phyloP scores from a whole-genome alignment of 768 basidiomycete species.

The Filobasidium wieringae region DNA sequence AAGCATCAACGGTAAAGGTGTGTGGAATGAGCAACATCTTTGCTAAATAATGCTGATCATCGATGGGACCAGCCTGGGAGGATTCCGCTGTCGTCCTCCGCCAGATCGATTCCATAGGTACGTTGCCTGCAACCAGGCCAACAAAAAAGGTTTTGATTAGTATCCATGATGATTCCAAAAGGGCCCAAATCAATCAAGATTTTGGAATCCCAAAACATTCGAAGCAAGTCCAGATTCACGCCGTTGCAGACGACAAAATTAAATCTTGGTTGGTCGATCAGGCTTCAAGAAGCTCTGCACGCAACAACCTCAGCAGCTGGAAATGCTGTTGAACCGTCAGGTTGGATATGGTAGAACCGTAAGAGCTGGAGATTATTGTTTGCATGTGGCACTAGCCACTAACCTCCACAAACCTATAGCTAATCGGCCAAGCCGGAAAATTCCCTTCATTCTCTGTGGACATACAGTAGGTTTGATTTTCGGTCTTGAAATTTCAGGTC shows the following conservation, averaged over 20 bases:
- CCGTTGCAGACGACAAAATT: not conserved
- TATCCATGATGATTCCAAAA: too few relatives aligned
- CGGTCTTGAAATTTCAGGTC: not conserved
- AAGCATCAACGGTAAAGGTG: conserved; percentile 55
- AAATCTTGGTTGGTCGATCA: conserved; percentile 2
- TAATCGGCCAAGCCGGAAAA: not conserved
- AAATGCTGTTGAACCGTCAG: conserved; percentile 16
- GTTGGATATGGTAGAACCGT: conserved; percentile 18
- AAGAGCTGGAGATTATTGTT: conserved; percentile 9
- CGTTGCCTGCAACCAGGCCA: too few relatives aligned
- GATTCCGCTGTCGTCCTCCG: conserved; percentile 69
- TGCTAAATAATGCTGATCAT: not conserved
- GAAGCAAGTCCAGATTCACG: conserved; percentile 16
- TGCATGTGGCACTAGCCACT: too few relatives aligned
- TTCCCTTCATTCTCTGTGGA: conserved; percentile 11
- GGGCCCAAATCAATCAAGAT: conserved; percentile 44
- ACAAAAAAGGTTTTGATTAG: not conserved
- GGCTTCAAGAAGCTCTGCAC: conserved; percentile 20
- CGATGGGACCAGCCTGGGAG: conserved; percentile 68
- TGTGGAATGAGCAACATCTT: not conserved
- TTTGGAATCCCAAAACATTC: conserved; percentile 60
- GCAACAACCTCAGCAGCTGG: conserved; percentile 16
- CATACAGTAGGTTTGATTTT: conserved; percentile 10
- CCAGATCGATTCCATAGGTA: conserved; percentile 76
- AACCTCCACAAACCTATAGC: too few relatives aligned